Percentiles rank a stretch among this genome's conserved stretches.
Conservation (phyloP, 352 stramenopile species). For the Globisporangium spiculum region DNA sequence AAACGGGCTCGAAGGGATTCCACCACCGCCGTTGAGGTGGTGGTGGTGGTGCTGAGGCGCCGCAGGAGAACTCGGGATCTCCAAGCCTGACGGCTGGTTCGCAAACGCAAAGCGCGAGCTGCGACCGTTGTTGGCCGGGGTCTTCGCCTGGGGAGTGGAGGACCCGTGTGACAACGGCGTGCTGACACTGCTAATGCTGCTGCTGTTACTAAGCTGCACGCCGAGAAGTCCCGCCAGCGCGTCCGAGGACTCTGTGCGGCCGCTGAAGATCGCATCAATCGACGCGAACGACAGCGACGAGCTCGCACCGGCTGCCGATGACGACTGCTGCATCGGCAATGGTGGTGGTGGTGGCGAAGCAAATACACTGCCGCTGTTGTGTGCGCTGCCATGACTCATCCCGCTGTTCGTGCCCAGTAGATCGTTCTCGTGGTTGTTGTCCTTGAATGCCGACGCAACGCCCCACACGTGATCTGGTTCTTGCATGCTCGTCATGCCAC, state of each 20-base stretch:
- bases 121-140: slow-evolving; percentile 22
- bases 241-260: slow-evolving; percentile 71
- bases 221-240: slow-evolving; percentile 63
- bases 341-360: slow-evolving; percentile 9
- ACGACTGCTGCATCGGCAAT: slow-evolving; percentile 1
- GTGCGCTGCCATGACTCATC: neutral
- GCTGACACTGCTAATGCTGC: neutral
- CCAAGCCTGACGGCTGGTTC: slow-evolving; percentile 37
- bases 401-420: slow-evolving; percentile 4
- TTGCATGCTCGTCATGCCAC: slow-evolving; percentile 17
- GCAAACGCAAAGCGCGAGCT: slow-evolving; percentile 84
- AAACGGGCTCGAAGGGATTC: slow-evolving; percentile 19
- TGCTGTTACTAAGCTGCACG: slow-evolving; percentile 39
- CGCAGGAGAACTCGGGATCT: slow-evolving; percentile 12
- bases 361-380: slow-evolving; percentile 7
- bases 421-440: slow-evolving; percentile 13
- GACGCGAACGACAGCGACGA: slow-evolving; percentile 70
- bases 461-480: slow-evolving; percentile 29
- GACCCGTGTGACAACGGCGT: slow-evolving; percentile 42
- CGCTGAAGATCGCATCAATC: slow-evolving; percentile 82
- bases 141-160: slow-evolving; percentile 25
- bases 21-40: neutral
- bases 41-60: slow-evolving; percentile 2
- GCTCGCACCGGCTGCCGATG: slow-evolving; percentile 14
- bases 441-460: slow-evolving; percentile 7